phyloP scores from a whole-genome alignment of 768 basidiomycete genomes.

The Termitomyces sp. region DNA sequence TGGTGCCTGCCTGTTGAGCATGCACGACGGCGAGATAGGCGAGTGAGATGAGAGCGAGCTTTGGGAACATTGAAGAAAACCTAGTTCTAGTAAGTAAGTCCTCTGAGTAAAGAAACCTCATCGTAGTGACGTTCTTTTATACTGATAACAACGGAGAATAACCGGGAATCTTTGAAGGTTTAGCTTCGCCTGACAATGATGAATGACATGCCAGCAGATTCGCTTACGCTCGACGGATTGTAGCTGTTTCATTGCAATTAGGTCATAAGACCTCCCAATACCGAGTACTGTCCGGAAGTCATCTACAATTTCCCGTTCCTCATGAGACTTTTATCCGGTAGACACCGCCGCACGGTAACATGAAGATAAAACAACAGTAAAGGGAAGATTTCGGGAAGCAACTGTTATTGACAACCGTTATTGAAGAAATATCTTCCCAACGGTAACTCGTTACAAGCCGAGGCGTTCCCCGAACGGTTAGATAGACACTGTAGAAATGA shows the following conservation, averaged over 20 bases:
- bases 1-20: slow-evolving; percentile 50
- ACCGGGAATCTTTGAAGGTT: neutral
- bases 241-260: neutral
- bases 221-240: neutral
- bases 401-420: neutral
- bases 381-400: slow-evolving; percentile 3
- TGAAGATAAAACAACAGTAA: neutral
- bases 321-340: neutral
- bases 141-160: slow-evolving; percentile 3
- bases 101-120: neutral
- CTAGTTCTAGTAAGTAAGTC: neutral
- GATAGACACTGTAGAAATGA: neutral
- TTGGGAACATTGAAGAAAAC: slow-evolving; percentile 27
- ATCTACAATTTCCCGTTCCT: neutral
- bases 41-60: slow-evolving; percentile 32
- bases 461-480: neutral
- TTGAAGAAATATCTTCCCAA: neutral
- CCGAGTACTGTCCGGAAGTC: slow-evolving; percentile 1
- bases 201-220: neutral
- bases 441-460: neutral
- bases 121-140: neutral
- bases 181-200: neutral
- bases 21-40: slow-evolving; percentile 35
- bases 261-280: slow-evolving; percentile 3
- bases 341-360: neutral